A percentile compares a stretch with the other conserved stretches of the same genome.
phyloP scores from a whole-genome alignment of 2,329 filamentous ascomycete species.

The Ceratocystis papillata region DNA sequence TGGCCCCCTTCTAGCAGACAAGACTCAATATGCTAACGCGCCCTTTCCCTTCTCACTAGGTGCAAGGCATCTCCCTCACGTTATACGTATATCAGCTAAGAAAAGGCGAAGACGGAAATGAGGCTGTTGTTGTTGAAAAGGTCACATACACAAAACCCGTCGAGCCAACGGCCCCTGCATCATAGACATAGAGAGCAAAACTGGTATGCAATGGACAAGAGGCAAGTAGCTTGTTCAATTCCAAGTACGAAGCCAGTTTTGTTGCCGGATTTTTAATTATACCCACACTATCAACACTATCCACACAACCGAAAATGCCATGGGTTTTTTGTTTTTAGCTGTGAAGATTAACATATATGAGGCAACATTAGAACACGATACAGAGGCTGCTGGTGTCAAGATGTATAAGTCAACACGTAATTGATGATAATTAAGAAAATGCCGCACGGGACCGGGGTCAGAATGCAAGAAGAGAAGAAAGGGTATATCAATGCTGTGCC shows the following conservation, averaged over 20 bases:
- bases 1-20: background rate
- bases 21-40: background rate
- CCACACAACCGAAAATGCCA: slow-evolving; percentile 24
- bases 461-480: background rate
- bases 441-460: background rate
- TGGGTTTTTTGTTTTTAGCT: background rate
- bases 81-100: slow-evolving; percentile 86
- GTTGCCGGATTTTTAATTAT: slow-evolving; percentile 15
- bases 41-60: slow-evolving; percentile 40
- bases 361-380: background rate
- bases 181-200: slow-evolving; percentile 30
- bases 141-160: slow-evolving; percentile 74
- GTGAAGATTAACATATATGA: background rate
- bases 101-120: slow-evolving; percentile 63
- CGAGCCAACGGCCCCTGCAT: slow-evolving; percentile 44
- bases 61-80: slow-evolving; percentile 90
- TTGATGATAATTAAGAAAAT: background rate
- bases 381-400: slow-evolving; percentile 24
- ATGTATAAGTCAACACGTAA: slow-evolving; percentile 21
- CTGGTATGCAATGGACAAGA: background rate
- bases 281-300: slow-evolving; percentile 24
- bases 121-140: slow-evolving; percentile 76
- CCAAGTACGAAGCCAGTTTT: slow-evolving; percentile 25
- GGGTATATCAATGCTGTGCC: slow-evolving; percentile 7
- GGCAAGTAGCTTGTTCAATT: background rate